Evolutionary conservation across 129 eudicot species (phyloP).

Genomic region (Lonicera japonica): DNA sequence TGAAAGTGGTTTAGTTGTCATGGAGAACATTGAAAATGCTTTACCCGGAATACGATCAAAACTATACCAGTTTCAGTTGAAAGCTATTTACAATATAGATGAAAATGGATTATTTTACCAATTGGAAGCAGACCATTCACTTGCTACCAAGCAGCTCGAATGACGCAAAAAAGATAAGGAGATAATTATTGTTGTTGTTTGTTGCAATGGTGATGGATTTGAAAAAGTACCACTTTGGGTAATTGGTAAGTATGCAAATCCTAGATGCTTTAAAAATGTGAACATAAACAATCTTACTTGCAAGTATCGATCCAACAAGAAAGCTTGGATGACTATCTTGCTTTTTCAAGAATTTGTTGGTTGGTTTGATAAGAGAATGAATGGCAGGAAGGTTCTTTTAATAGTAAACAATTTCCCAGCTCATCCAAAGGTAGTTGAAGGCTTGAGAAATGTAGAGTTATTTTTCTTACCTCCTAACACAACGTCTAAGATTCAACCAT

Average conservation of each 20-base stretch:
- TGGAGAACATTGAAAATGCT: background rate
- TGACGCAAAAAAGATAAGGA: conserved; percentile 2
- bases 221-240: background rate
- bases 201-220: conserved; percentile 1
- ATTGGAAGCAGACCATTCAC: background rate
- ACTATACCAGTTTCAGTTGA: background rate
- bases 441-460: too few relatives aligned
- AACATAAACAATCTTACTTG: background rate
- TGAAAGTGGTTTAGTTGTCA: background rate
- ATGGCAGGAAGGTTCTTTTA: too few relatives aligned
- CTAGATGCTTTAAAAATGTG: conserved; percentile 6
- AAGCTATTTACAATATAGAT: background rate
- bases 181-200: background rate
- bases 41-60: background rate
- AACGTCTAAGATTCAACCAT: too few relatives aligned
- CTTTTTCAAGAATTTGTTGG: too few relatives aligned
- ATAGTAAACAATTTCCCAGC: too few relatives aligned
- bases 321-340: too few relatives aligned
- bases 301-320: too few relatives aligned
- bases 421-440: too few relatives aligned
- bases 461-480: too few relatives aligned
- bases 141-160: background rate
- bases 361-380: too few relatives aligned
- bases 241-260: background rate
- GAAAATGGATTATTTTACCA: background rate